Percentiles rank a stretch among this genome's conserved stretches.
Conservation (phyloP, 1,284 basidiomycete genomes). For the Fomitopsis pinicola region DNA sequence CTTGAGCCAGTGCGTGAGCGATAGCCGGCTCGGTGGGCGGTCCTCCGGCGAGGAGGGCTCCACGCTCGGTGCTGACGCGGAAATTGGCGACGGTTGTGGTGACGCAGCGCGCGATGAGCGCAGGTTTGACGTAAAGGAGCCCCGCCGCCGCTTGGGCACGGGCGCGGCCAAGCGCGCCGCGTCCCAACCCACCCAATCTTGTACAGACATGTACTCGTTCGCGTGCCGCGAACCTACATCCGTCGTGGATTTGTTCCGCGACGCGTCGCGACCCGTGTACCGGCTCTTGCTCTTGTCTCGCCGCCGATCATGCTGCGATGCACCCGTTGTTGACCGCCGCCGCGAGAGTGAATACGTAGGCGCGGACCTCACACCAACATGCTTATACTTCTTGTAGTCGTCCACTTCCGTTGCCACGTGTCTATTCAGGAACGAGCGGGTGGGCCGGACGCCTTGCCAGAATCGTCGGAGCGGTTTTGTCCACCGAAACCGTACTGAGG, state of each 20-base stretch:
- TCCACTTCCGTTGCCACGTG: slow-evolving; percentile 18
- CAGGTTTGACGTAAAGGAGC: slow-evolving; percentile 14
- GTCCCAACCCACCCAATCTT: slow-evolving; percentile 13
- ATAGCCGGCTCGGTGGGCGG: slow-evolving; percentile 21
- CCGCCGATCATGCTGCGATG: slow-evolving; percentile 5
- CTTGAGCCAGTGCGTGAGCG: slow-evolving; percentile 14
- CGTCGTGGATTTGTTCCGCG: slow-evolving; percentile 22
- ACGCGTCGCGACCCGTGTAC: slow-evolving; percentile 8
- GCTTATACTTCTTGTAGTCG: slow-evolving; percentile 20
- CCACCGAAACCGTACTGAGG: slow-evolving; percentile 48
- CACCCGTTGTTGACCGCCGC: slow-evolving; percentile 15
- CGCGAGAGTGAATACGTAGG: slow-evolving; percentile 18
- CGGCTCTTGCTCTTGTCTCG: slow-evolving; percentile 22
- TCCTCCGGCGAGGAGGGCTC: slow-evolving; percentile 19
- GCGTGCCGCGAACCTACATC: slow-evolving; percentile 13
- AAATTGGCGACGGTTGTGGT: slow-evolving; percentile 17
- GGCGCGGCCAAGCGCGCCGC: background rate
- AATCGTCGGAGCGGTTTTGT: slow-evolving; percentile 37
- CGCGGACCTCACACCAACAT: slow-evolving; percentile 29
- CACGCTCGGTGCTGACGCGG: slow-evolving; percentile 15
- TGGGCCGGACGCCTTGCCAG: slow-evolving; percentile 37
- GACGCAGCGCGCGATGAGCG: slow-evolving; percentile 15
- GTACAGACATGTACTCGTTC: slow-evolving; percentile 12
- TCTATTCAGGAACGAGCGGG: slow-evolving; percentile 32
- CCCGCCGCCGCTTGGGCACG: slow-evolving; percentile 8